Percentiles rank a stretch among this genome's conserved stretches.
These are phyloP conservation scores for Pisolithus microcarpus DNA, from an alignment of 768 basidiomycete genomes.

Conservation along the genomic window DNA sequence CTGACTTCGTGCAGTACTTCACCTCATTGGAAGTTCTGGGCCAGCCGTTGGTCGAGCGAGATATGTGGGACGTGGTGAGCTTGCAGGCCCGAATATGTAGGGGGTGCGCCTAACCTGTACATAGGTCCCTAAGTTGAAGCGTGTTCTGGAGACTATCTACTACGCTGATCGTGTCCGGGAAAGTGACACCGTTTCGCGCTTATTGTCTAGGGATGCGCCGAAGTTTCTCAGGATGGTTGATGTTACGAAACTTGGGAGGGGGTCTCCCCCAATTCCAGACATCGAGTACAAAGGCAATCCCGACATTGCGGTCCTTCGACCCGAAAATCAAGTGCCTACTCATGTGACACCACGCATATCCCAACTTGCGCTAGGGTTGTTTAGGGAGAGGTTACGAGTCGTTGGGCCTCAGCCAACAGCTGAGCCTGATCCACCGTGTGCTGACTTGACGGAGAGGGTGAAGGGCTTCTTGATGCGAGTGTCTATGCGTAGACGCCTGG, in stretches of 20 bases:
- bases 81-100: neutral
- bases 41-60: constrained; percentile 13
- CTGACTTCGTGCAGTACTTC: constrained; percentile 32
- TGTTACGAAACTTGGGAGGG: neutral
- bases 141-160: constrained; percentile 17
- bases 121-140: constrained; percentile 17
- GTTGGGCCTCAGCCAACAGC: constrained; percentile 37
- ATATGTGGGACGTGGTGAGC: constrained; percentile 25
- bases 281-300: constrained; percentile 31
- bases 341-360: constrained; percentile 59
- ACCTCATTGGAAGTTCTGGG: constrained; percentile 11
- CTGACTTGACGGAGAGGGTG: constrained; percentile 13
- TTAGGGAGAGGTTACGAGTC: constrained; percentile 48
- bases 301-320: constrained; percentile 51
- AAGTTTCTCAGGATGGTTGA: constrained; percentile 9
- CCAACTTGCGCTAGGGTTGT: constrained; percentile 41
- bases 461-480: constrained; percentile 16
- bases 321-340: constrained; percentile 47
- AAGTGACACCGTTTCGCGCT: constrained; percentile 14
- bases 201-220: constrained; percentile 9
- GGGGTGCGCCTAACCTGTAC: neutral
- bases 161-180: constrained; percentile 14
- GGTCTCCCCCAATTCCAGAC: neutral
- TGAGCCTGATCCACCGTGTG: constrained; percentile 9
- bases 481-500: constrained; percentile 8